Percentiles rank a stretch among this genome's conserved stretches.
Conservation (phyloP, 495 filamentous ascomycete genomes). For the Penicillium daleae region DNA sequence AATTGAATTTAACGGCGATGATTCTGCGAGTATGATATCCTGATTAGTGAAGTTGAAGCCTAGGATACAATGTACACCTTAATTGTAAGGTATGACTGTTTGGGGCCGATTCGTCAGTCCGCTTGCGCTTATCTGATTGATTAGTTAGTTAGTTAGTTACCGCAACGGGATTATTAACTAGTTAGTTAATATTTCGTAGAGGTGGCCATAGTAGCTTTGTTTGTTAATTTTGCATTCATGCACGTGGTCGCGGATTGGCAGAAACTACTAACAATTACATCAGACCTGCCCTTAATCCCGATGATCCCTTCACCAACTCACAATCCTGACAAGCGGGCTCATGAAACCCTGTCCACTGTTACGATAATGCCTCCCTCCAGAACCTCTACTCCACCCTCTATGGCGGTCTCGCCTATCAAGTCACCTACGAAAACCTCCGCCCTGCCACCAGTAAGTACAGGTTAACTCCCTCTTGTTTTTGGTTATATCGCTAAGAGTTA, state of each 20-base stretch:
- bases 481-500: background rate
- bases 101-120: no score
- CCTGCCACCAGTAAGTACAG: constrained; percentile 1
- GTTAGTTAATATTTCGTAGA: no score
- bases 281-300: background rate
- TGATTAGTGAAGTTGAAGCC: no score
- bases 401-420: background rate
- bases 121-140: no score
- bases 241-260: no score
- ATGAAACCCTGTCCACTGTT: background rate
- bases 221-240: background rate
- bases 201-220: background rate
- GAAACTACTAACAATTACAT: constrained; percentile 2
- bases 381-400: background rate
- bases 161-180: no score
- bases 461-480: background rate
- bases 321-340: background rate
- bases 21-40: no score
- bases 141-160: no score
- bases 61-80: no score
- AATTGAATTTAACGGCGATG: no score
- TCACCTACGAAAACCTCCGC: background rate
- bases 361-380: background rate
- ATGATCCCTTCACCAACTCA: background rate
- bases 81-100: no score